phyloP scores from a whole-genome alignment of 331 rosid genomes.

The Quercus lobata region DNA sequence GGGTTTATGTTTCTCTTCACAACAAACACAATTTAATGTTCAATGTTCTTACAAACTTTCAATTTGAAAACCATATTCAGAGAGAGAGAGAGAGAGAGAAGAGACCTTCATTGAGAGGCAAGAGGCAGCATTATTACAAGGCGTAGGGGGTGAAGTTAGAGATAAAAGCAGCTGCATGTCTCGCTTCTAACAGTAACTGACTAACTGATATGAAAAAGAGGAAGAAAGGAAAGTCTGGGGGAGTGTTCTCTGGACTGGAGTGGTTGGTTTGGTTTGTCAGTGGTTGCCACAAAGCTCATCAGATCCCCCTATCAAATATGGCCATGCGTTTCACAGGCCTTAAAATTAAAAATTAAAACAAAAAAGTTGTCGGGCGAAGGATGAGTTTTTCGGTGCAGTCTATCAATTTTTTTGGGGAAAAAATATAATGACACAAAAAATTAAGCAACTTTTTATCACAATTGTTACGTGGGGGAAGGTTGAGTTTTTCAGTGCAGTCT shows the following conservation, averaged over 20 bases:
- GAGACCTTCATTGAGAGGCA: background rate
- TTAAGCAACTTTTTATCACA: too few relatives aligned
- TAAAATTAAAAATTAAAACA: too few relatives aligned
- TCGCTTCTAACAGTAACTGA: background rate
- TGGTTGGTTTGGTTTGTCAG: too few relatives aligned
- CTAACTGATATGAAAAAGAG: background rate
- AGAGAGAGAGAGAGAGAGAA: background rate
- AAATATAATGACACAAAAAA: too few relatives aligned
- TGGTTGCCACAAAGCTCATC: too few relatives aligned
- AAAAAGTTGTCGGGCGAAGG: too few relatives aligned
- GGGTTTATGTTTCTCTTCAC: conserved; percentile 29
- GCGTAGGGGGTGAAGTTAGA: background rate
- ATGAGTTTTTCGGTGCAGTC: too few relatives aligned
- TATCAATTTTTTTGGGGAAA: too few relatives aligned
- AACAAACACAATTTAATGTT: background rate
- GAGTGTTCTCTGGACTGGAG: background rate
- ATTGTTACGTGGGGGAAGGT: too few relatives aligned
- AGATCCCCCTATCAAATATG: too few relatives aligned
- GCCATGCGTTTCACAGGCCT: too few relatives aligned
- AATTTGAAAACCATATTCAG: background rate
- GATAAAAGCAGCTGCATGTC: background rate
- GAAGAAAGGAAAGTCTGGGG: background rate
- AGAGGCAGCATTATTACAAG: background rate
- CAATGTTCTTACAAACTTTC: background rate
- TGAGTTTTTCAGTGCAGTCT: too few relatives aligned